Conservation (phyloP, 805 yeast species). For the Metschnikowia corniflorae region DNA sequence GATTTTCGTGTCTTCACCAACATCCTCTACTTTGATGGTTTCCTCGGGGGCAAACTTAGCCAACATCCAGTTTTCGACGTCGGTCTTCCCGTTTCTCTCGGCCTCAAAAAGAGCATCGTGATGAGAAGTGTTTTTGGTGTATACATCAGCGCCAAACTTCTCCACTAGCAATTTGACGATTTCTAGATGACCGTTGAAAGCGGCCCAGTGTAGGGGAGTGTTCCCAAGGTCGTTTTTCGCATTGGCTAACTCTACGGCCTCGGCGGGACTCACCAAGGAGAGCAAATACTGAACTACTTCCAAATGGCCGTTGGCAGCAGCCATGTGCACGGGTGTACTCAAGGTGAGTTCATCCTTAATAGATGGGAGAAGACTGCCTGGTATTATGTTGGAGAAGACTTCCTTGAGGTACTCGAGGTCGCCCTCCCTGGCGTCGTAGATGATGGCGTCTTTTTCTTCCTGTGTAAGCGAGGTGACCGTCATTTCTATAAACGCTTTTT, state of each 20-base stretch:
- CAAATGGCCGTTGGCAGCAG: slow-evolving; percentile 88
- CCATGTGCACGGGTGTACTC: slow-evolving; percentile 88
- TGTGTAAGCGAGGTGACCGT: slow-evolving; percentile 40
- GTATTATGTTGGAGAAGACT: slow-evolving; percentile 57
- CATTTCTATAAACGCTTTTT: background rate
- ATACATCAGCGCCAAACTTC: slow-evolving; percentile 75
- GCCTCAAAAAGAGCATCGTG: slow-evolving; percentile 91
- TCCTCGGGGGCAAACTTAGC: slow-evolving; percentile 67
- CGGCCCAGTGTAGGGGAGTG: slow-evolving; percentile 96
- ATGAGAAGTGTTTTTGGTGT: slow-evolving; percentile 64
- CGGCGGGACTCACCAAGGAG: slow-evolving; percentile 41
- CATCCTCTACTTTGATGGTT: slow-evolving; percentile 43
- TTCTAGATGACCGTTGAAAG: slow-evolving; percentile 78
- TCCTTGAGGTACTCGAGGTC: slow-evolving; percentile 73
- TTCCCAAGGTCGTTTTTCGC: slow-evolving; percentile 75
- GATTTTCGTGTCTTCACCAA: slow-evolving; percentile 39
- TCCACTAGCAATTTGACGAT: slow-evolving; percentile 70
- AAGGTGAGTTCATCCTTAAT: slow-evolving; percentile 62
- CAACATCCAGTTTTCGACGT: slow-evolving; percentile 74
- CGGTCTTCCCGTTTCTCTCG: slow-evolving; percentile 70
- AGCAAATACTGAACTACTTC: slow-evolving; percentile 63
- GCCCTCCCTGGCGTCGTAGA: slow-evolving; percentile 84
- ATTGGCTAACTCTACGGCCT: slow-evolving; percentile 36
- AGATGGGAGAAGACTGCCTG: slow-evolving; percentile 32
- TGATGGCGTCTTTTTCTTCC: slow-evolving; percentile 79